Percentiles rank a stretch among this genome's conserved stretches.
phyloP scores from a whole-genome alignment of 164 flowering plant species.

The Pachysandra terminalis region DNA sequence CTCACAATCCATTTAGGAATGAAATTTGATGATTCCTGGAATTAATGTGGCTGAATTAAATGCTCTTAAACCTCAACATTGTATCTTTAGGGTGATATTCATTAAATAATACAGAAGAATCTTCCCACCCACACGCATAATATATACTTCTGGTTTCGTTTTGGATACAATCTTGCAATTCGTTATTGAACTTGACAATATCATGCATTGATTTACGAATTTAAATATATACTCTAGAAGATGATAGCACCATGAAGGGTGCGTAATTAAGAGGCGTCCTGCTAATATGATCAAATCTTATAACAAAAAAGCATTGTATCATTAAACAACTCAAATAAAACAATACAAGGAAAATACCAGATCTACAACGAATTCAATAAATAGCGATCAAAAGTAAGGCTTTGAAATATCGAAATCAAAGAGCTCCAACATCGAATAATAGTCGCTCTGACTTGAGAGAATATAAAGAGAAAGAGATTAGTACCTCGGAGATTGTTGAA shows the following conservation, averaged over 20 bases:
- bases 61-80: too few relatives aligned
- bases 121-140: background rate
- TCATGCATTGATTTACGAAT: constrained; percentile 1
- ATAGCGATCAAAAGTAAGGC: too few relatives aligned
- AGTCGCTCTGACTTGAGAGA: too few relatives aligned
- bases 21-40: too few relatives aligned
- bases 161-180: too few relatives aligned
- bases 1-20: too few relatives aligned
- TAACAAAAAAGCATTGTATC: background rate
- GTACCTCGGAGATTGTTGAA: constrained; percentile 80
- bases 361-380: background rate
- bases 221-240: background rate
- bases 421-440: background rate
- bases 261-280: background rate
- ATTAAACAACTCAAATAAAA: background rate
- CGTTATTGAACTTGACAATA: background rate
- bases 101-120: too few relatives aligned
- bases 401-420: background rate
- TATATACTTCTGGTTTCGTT: too few relatives aligned
- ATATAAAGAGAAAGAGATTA: too few relatives aligned
- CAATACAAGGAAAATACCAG: background rate
- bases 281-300: background rate
- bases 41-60: too few relatives aligned
- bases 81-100: too few relatives aligned
- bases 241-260: background rate